Conservation (phyloP, 2,329 filamentous ascomycete species). For the Capronia americana region DNA sequence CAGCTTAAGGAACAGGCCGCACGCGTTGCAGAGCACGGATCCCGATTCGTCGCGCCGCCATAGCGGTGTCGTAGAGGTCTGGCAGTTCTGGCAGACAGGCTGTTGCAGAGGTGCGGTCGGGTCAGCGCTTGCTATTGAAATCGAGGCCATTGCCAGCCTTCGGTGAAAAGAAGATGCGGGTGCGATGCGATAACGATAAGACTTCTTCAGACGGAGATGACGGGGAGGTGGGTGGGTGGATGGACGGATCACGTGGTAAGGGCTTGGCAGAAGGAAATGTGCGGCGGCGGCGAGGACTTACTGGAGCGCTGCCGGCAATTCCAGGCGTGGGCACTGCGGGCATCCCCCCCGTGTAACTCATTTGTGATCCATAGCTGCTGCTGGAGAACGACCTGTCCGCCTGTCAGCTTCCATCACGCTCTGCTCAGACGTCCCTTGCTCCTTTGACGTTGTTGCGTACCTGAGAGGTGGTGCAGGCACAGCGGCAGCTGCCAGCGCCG, state of each 20-base stretch:
- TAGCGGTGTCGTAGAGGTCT: slow-evolving; percentile 91
- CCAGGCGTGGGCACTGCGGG: slow-evolving; percentile 38
- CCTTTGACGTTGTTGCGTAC: slow-evolving; percentile 47
- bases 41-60: slow-evolving; percentile 98
- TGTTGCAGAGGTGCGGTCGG: slow-evolving; percentile 68
- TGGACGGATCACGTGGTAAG: background rate
- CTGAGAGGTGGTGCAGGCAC: slow-evolving; percentile 60
- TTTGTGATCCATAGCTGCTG: slow-evolving; percentile 66
- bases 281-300: slow-evolving; percentile 43
- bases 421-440: slow-evolving; percentile 23
- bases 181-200: slow-evolving; percentile 53
- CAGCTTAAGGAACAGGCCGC: slow-evolving; percentile 94
- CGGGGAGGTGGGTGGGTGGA: background rate
- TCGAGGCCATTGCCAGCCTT: slow-evolving; percentile 48
- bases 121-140: slow-evolving; percentile 52
- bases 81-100: slow-evolving; percentile 96
- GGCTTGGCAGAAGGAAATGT: background rate
- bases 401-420: slow-evolving; percentile 5
- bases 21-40: slow-evolving; percentile 96
- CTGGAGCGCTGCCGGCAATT: slow-evolving; percentile 45
- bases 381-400: slow-evolving; percentile 55
- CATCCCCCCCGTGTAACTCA: slow-evolving; percentile 50
- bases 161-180: slow-evolving; percentile 3
- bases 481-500: slow-evolving; percentile 60
- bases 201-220: slow-evolving; percentile 42